These are phyloP conservation scores for Wickerhamiella bombiphila DNA, from an alignment of 805 yeast genomes.

Conservation along the genomic window DNA sequence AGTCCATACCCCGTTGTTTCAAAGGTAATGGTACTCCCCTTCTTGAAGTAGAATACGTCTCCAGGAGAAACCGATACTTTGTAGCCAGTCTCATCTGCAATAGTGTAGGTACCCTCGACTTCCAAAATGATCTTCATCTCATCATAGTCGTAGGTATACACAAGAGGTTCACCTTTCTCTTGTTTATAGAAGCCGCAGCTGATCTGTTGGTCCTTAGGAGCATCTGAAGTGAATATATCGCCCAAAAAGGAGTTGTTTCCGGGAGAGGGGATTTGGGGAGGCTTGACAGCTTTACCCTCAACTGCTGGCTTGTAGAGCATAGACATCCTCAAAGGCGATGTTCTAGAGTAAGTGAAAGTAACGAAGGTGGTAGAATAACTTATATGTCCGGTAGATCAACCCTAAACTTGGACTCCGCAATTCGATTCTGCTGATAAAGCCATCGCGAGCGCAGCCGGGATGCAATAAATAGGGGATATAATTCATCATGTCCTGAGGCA, in stretches of 20 bases:
- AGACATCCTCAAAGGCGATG: constrained; percentile 5
- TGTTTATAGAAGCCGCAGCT: constrained; percentile 58
- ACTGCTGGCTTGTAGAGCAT: constrained; percentile 10
- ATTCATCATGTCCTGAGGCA: no score
- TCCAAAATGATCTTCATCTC: constrained; percentile 46
- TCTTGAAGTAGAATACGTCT: constrained; percentile 50
- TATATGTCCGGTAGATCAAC: no score
- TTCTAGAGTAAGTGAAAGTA: not conserved
- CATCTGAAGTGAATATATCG: constrained; percentile 48
- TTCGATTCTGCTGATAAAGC: no score
- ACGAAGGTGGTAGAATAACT: no score
- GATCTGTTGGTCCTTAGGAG: constrained; percentile 39
- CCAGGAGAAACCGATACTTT: constrained; percentile 45
- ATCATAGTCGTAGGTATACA: constrained; percentile 50
- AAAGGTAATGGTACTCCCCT: constrained; percentile 55
- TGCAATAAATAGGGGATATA: no score
- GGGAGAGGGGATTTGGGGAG: constrained; percentile 44
- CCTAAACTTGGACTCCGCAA: no score
- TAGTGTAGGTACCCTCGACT: constrained; percentile 50
- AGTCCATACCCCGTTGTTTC: constrained; percentile 47
- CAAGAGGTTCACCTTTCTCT: constrained; percentile 52
- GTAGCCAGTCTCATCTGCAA: constrained; percentile 51
- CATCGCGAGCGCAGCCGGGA: no score
- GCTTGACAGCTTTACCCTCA: constrained; percentile 23
- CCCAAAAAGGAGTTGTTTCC: constrained; percentile 47